Base-by-base conservation (phyloP, 768 basidiomycete species). In the Galerina sulciceps region DNA sequence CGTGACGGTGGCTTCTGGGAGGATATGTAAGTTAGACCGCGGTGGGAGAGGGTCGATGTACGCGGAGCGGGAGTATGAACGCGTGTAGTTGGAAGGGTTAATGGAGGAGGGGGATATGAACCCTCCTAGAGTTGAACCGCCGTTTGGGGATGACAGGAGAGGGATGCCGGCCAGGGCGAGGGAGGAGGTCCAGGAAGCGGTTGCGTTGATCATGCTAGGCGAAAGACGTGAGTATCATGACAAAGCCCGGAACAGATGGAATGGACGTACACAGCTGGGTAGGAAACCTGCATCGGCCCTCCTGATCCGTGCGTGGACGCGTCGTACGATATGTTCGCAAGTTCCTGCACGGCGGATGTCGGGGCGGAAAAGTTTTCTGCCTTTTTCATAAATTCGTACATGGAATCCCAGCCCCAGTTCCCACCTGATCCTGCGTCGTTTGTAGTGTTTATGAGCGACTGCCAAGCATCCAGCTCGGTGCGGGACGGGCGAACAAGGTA, bases 11-110 rank as follows among this genome's bases (percentile, higher is more conserved):
- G 80, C 73, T 60, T 82, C 78, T 5, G 83, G 73, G 17, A 88
- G 75, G 55, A 88, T 82, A 64, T 82, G 81, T 38, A 88, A 75
- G 67, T 88, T 89, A 17, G 78, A 52, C 36, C 85, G 77, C 8
- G 82, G 79, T 2, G 85, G 81, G 14, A 85, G 73, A 2, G 84
- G 76, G 70, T 86, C 84, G 69, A 88, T 84, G 75, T 88, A 88
- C 3, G 82, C 87, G 0, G 85, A 80, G 57, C 81, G 79, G n/a
- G 87, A 77, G 72, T 88, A 88, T 1, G 83, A 85, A 45, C 88
- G 81, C 11, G 85, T 87, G 75, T 81, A 83, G 72, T 87, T 88
- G 23, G 75, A 55, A 1, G 84, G 82, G 71, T 89, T 89, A 67
- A 91, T 85, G 6, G 80, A 76, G 5, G 81, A 81, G 3, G 86